phyloP scores from a whole-genome alignment of 176 grass and related monocot genomes.

The Microstegium vimineum region DNA sequence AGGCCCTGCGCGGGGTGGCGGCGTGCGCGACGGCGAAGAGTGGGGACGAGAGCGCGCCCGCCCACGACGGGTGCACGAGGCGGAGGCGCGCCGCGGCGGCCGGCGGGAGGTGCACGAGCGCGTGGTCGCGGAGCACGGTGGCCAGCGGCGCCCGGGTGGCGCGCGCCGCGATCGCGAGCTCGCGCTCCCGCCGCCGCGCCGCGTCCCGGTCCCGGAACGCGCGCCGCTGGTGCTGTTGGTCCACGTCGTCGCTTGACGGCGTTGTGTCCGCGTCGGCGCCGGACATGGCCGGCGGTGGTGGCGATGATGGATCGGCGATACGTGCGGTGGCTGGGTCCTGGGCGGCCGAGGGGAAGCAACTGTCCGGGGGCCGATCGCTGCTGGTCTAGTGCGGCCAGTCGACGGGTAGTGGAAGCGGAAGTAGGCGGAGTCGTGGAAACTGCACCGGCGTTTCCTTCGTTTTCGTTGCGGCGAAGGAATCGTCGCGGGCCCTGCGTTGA shows the following conservation, averaged over 20 bases:
- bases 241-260: neutral
- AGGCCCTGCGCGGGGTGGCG: too few species aligned
- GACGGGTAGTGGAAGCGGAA: neutral
- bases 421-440: neutral
- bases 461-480: neutral
- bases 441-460: neutral
- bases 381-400: neutral
- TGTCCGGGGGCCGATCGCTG: neutral
- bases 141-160: conserved; percentile 24
- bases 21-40: too few species aligned
- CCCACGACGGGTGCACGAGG: conserved; percentile 43
- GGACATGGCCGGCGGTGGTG: neutral
- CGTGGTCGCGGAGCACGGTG: conserved; percentile 39
- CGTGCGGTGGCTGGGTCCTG: neutral
- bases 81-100: conserved; percentile 30
- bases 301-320: neutral
- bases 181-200: neutral
- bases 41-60: neutral
- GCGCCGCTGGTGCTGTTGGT: neutral
- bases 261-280: neutral
- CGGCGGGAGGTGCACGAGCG: conserved; percentile 38
- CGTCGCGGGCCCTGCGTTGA: neutral
- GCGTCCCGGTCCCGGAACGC: neutral
- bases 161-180: neutral
- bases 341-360: neutral